phyloP scores from a whole-genome alignment of 768 basidiomycete genomes.

The Suillus brevipes region DNA sequence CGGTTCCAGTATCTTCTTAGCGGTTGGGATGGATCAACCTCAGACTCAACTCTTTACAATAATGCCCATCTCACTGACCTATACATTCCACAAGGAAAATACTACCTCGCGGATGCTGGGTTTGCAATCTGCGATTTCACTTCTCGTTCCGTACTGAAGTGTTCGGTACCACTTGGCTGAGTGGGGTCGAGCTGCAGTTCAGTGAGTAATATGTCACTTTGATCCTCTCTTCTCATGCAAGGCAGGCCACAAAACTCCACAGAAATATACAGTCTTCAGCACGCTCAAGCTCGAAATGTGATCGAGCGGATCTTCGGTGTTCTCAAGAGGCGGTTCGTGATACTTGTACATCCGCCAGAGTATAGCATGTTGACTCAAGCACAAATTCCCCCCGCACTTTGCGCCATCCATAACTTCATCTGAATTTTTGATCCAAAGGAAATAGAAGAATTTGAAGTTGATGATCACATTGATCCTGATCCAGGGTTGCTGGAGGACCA shows the following conservation, averaged over 20 bases:
- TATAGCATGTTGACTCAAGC: constrained; percentile 24
- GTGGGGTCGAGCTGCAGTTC: constrained; percentile 11
- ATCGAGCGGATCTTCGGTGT: constrained; percentile 24
- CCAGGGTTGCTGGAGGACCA: neutral
- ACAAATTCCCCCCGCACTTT: constrained; percentile 23
- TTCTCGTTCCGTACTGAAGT: constrained; percentile 7
- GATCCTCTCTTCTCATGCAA: neutral
- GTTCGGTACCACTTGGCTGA: constrained; percentile 22
- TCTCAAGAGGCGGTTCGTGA: constrained; percentile 20
- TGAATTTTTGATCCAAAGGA: constrained; percentile 12
- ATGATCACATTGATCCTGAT: neutral
- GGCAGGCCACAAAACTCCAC: constrained; percentile 17
- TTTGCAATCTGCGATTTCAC: constrained; percentile 11
- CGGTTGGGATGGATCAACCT: constrained; percentile 21
- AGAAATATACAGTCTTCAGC: constrained; percentile 28
- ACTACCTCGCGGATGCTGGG: constrained; percentile 19
- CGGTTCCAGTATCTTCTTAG: constrained; percentile 18
- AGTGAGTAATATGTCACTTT: constrained; percentile 2
- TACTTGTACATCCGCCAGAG: constrained; percentile 14
- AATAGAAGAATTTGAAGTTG: neutral
- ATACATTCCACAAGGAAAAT: constrained; percentile 15
- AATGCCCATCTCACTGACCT: constrained; percentile 17
- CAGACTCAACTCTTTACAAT: constrained; percentile 10
- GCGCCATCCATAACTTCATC: constrained; percentile 29
- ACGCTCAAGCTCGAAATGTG: constrained; percentile 21